phyloP scores from a whole-genome alignment of 169 alveolate species.

The Theileria annulata region DNA sequence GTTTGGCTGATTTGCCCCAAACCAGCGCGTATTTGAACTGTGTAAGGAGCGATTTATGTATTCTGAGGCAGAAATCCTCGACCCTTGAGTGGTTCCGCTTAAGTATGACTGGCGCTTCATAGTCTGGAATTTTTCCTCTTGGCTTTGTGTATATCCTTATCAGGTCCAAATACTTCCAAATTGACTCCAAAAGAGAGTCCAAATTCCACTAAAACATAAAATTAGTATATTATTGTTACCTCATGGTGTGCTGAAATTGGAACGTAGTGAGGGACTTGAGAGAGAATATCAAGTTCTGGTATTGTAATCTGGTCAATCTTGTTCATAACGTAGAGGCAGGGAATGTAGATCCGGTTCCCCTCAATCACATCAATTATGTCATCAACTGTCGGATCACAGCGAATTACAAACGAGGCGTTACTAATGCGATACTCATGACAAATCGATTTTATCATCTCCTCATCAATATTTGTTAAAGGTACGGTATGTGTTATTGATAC shows the following conservation, averaged over 20 bases:
- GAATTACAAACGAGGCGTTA: slow-evolving; percentile 91
- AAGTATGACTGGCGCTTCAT: slow-evolving; percentile 93
- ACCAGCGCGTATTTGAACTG: slow-evolving; percentile 95
- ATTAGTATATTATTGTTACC: slow-evolving; percentile 28
- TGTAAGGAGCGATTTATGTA: slow-evolving; percentile 80
- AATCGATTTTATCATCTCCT: slow-evolving; percentile 77
- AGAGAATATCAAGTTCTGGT: slow-evolving; percentile 88
- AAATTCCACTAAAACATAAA: slow-evolving; percentile 89
- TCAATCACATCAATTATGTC: slow-evolving; percentile 97
- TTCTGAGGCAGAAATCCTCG: slow-evolving; percentile 81
- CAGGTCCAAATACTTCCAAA: slow-evolving; percentile 96
- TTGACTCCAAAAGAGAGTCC: slow-evolving; percentile 93
- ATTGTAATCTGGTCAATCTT: slow-evolving; percentile 90
- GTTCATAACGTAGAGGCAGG: slow-evolving; percentile 91
- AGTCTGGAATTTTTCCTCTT: slow-evolving; percentile 95
- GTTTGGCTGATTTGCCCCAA: slow-evolving; percentile 98
- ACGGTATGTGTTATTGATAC: slow-evolving; percentile 79
- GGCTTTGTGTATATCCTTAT: slow-evolving; percentile 98
- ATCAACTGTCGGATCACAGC: slow-evolving; percentile 95
- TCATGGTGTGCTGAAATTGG: slow-evolving; percentile 89
- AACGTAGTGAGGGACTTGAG: slow-evolving; percentile 94
- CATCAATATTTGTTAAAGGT: slow-evolving; percentile 81
- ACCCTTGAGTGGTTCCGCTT: slow-evolving; percentile 81
- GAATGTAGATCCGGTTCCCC: slow-evolving; percentile 93
- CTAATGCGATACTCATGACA: slow-evolving; percentile 91